Conservation (phyloP, 1,284 basidiomycete genomes). For the Malassezia equina region DNA sequence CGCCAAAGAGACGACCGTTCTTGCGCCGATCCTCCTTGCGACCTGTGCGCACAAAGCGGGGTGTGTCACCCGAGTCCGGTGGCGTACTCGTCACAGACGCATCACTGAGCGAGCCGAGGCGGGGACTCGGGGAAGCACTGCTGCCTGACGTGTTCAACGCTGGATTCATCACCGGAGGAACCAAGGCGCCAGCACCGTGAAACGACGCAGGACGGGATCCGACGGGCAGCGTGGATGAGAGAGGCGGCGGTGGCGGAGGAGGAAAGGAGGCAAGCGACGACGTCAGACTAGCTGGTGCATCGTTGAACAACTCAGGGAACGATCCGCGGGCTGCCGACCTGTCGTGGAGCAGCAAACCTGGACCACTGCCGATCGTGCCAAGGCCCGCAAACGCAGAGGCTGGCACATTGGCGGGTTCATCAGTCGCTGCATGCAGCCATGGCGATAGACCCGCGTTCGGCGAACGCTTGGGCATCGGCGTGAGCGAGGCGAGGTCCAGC, state of each 20-base stretch:
- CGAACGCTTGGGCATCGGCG: constrained; percentile 64
- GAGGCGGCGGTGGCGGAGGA: neutral
- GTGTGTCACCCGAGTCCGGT: neutral
- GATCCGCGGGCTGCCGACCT: neutral
- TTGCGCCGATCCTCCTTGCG: constrained; percentile 6
- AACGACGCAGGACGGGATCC: neutral
- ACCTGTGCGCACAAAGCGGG: constrained; percentile 2
- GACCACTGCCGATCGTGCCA: neutral
- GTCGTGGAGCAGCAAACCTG: neutral
- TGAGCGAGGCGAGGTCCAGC: constrained; percentile 77
- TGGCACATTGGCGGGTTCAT: neutral
- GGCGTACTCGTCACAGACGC: neutral
- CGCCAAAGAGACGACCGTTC: neutral
- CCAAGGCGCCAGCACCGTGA: neutral
- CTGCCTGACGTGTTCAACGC: neutral
- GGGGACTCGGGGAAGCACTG: neutral
- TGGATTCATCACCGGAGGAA: neutral
- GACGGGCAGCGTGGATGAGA: neutral
- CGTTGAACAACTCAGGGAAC: constrained; percentile 1
- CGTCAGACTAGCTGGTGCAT: neutral
- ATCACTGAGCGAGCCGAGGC: neutral
- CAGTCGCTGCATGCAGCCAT: constrained; percentile 11
- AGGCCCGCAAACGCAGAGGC: neutral
- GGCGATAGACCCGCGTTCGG: constrained; percentile 14
- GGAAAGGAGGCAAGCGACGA: neutral